phyloP scores from a whole-genome alignment of 2,329 filamentous ascomycete genomes.

The Monilinia vaccinii-corymbosi region DNA sequence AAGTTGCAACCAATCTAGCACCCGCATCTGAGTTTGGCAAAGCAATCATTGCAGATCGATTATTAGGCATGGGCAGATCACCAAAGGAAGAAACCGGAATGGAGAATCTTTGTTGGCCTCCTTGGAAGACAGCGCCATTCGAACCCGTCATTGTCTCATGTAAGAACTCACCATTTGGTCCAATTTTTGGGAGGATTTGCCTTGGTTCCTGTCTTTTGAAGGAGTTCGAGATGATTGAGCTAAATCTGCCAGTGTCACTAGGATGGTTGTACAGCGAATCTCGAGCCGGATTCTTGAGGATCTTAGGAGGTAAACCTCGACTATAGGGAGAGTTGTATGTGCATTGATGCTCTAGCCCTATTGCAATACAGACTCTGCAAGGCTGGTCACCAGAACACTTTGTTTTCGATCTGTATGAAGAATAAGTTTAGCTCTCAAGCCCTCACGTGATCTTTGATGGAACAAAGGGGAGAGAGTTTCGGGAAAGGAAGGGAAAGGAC shows the following conservation, averaged over 20 bases:
- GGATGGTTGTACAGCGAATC: neutral
- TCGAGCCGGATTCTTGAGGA: neutral
- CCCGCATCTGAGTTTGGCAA: constrained; percentile 22
- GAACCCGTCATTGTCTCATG: neutral
- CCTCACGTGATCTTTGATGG: neutral
- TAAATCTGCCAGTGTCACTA: neutral
- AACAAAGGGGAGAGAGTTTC: neutral
- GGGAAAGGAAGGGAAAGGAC: neutral
- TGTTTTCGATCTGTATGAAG: constrained; percentile 30
- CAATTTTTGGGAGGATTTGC: neutral
- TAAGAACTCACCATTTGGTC: neutral
- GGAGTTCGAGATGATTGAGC: neutral
- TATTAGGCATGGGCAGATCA: constrained; percentile 35
- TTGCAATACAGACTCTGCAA: constrained; percentile 29
- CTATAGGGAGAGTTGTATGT: neutral
- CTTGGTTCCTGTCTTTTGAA: neutral
- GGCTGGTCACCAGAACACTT: constrained; percentile 34
- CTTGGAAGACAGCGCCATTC: neutral
- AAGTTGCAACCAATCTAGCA: constrained; percentile 35
- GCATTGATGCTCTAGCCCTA: neutral
- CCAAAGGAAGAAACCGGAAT: constrained; percentile 29
- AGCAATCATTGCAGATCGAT: constrained; percentile 35
- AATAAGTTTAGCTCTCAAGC: neutral
- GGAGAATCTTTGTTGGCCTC: constrained; percentile 12
- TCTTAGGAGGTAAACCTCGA: neutral